Conservation (phyloP, 2,329 filamentous ascomycete genomes). For the Xylaria sp. region DNA sequence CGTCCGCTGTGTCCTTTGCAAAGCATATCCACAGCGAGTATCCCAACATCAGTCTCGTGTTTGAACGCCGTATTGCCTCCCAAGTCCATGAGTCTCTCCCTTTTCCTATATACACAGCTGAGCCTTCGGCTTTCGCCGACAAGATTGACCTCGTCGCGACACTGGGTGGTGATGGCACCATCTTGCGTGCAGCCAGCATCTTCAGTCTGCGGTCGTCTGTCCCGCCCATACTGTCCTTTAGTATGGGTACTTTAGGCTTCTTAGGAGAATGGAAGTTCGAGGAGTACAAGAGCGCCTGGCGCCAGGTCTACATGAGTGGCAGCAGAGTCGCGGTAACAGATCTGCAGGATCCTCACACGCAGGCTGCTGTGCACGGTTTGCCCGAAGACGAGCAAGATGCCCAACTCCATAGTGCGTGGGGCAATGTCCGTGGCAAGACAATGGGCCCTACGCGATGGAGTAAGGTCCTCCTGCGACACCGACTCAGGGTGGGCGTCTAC, state of each 20-base stretch:
- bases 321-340: slow-evolving; percentile 47
- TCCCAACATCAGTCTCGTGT: slow-evolving; percentile 71
- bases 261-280: slow-evolving; percentile 93
- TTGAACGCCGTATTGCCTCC: slow-evolving; percentile 70
- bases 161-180: slow-evolving; percentile 88
- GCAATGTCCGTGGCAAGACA: slow-evolving; percentile 69
- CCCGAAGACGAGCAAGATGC: slow-evolving; percentile 27
- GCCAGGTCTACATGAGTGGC: slow-evolving; percentile 83
- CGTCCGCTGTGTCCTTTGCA: slow-evolving; percentile 51
- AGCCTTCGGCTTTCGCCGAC: slow-evolving; percentile 54
- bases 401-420: slow-evolving; percentile 51
- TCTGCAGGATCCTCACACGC: slow-evolving; percentile 37
- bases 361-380: slow-evolving; percentile 31
- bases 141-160: slow-evolving; percentile 89
- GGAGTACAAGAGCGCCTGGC: slow-evolving; percentile 87
- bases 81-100: slow-evolving; percentile 64
- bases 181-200: slow-evolving; percentile 76
- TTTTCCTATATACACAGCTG: slow-evolving; percentile 65
- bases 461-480: slow-evolving; percentile 78
- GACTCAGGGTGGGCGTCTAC: slow-evolving; percentile 81
- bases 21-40: slow-evolving; percentile 77
- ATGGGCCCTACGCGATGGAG: slow-evolving; percentile 70
- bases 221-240: slow-evolving; percentile 88
- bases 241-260: slow-evolving; percentile 94
- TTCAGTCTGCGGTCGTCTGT: slow-evolving; percentile 78